These are phyloP conservation scores for Colletotrichum theobromicola DNA, from an alignment of 2,329 filamentous ascomycete genomes.

Conservation along the genomic window DNA sequence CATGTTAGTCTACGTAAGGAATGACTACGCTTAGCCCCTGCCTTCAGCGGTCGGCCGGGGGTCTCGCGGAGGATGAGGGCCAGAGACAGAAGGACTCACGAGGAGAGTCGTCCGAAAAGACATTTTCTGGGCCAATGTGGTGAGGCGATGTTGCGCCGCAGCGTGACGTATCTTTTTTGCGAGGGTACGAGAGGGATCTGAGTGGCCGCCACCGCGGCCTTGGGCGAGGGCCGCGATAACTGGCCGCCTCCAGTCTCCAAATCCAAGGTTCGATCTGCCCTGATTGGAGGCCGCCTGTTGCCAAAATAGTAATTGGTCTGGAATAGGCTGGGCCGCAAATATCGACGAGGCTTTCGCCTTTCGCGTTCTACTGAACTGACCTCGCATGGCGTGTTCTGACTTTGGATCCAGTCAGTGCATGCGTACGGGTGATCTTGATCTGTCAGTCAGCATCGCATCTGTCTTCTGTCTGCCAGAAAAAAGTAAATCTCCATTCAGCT, in stretches of 20 bases:
- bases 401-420: constrained; percentile 12
- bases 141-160: constrained; percentile 18
- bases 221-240: constrained; percentile 5
- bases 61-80: background rate
- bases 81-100: background rate
- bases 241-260: constrained; percentile 10
- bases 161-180: constrained; percentile 17
- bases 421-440: background rate
- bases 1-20: background rate
- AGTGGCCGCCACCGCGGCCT: constrained; percentile 20
- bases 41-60: background rate
- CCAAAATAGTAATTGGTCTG: constrained; percentile 5
- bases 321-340: constrained; percentile 1
- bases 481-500: background rate
- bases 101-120: background rate
- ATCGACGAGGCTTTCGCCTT: background rate
- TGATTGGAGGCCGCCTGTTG: constrained; percentile 23
- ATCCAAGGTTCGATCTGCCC: constrained; percentile 15
- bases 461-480: background rate
- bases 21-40: background rate
- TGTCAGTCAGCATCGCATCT: background rate
- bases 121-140: constrained; percentile 7
- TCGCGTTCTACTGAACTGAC: background rate
- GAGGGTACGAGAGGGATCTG: constrained; percentile 11
- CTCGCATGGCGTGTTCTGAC: background rate